Percentiles rank a stretch among this genome's conserved stretches.
Conservation (phyloP, 2,329 filamentous ascomycete species). For the Neopestalotiopsis clavispora region DNA sequence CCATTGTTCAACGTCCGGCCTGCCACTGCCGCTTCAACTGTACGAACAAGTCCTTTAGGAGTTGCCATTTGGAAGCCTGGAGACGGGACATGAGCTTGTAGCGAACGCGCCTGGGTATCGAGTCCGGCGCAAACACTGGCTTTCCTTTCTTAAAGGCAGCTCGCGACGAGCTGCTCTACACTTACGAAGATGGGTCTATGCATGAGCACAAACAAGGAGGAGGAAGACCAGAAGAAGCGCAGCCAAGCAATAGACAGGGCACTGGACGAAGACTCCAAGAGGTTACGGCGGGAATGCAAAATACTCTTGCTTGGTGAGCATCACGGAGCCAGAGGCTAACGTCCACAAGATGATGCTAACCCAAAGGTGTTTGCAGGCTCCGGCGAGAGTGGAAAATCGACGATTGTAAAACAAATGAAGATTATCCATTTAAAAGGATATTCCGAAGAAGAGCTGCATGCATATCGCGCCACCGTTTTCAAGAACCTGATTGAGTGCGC, state of each 20-base stretch:
- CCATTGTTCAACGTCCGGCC: not conserved
- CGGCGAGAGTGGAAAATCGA: constrained; percentile 98
- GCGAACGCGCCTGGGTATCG: constrained; percentile 7
- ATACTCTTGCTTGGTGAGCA: constrained; percentile 85
- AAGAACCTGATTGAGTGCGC: constrained; percentile 98
- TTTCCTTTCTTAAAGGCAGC: not conserved
- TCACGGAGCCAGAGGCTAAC: constrained; percentile 14
- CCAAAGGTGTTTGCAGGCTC: constrained; percentile 67
- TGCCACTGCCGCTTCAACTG: not conserved
- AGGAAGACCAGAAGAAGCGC: constrained; percentile 92
- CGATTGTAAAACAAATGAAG: constrained; percentile 99
- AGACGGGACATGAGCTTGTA: constrained; percentile 16
- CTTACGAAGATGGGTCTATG: constrained; percentile 80
- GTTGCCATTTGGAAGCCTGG: not conserved
- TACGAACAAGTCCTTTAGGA: not conserved
- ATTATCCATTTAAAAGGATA: constrained; percentile 99
- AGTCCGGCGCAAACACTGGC: constrained; percentile 13
- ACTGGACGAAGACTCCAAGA: constrained; percentile 92
- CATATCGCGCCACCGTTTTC: constrained; percentile 96
- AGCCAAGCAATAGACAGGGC: constrained; percentile 94
- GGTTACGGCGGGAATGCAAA: constrained; percentile 97
- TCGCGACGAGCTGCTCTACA: not conserved
- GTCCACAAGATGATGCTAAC: constrained; percentile 17
- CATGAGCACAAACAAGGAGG: constrained; percentile 86
- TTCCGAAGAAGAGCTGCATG: constrained; percentile 87